phyloP scores from a whole-genome alignment of 2,329 filamentous ascomycete species.

The Colletotrichum sublineola region DNA sequence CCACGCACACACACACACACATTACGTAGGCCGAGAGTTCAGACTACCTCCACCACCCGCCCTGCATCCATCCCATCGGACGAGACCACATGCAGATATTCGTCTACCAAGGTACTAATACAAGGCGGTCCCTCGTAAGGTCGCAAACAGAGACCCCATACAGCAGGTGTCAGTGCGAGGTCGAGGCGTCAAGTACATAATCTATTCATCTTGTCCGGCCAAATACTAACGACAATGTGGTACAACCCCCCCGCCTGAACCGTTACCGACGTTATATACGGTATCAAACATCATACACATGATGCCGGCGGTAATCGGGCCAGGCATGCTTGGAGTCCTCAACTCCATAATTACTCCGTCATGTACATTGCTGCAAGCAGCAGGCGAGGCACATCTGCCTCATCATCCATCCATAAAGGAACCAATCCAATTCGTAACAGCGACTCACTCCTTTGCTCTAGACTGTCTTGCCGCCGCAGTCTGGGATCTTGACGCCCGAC shows the following conservation, averaged over 20 bases:
- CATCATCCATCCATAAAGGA: constrained; percentile 14
- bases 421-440: background rate
- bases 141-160: too few relatives aligned
- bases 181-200: background rate
- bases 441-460: constrained; percentile 42
- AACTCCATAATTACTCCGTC: constrained; percentile 37
- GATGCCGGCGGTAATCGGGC: constrained; percentile 17
- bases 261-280: constrained; percentile 33
- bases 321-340: constrained; percentile 22
- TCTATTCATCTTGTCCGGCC: constrained; percentile 21
- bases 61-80: background rate
- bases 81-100: background rate
- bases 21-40: constrained; percentile 11
- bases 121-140: too few relatives aligned
- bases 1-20: background rate
- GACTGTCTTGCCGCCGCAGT: constrained; percentile 83
- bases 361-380: constrained; percentile 37
- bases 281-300: constrained; percentile 40
- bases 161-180: too few relatives aligned
- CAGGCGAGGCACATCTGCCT: constrained; percentile 8
- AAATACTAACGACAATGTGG: constrained; percentile 13
- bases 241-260: constrained; percentile 2
- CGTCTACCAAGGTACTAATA: too few relatives aligned
- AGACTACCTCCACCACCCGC: background rate
- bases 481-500: constrained; percentile 84